Base-by-base conservation (phyloP, 1,139 yeast species). In the Pichia sp. region DNA sequence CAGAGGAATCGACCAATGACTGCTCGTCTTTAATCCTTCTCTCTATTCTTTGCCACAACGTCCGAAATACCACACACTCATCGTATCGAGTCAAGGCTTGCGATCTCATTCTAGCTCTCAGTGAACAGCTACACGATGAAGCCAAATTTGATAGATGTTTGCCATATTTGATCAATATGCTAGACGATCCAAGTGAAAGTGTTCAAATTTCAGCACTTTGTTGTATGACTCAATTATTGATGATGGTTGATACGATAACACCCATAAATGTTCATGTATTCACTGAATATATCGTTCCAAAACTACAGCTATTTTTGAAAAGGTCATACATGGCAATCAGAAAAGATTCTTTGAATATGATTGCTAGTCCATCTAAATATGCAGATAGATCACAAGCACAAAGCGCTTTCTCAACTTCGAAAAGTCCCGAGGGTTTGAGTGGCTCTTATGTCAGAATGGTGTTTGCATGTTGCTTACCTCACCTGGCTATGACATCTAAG, bases 141-240 rank as follows among this genome's bases (percentile, higher is more conserved):
- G 85, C 85, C 21, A 91, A 90, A 63, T 72, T 93, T 45, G 98
- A 93, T 65, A 71, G 97, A 45, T 82, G 93, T 31, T 66, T 93
- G 22, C 98, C 99, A 0, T 88, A 85, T 63, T 68, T 93, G 34
- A 78, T 87, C 36, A 65, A 76, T 8, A 70, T 82, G 54, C 65
- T 82, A 19, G 82, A 79, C 48, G 86, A 80, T 56, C 69, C 75
- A 0, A 73, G 76, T 34, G 74, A 74, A 1, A 75, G 76, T 50
- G 93, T 88, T 2, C 87, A 85, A 46, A 76, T 80, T 6, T 67
- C 74, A 16, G 83, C 89, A 0, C 60, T 87, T n/a, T 72, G 75
- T 50, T 68, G 80, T 1, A 64, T 83, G 28, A 77, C 87, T 0
- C 88, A 87, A 36, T 69, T 93, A 8, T 66, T 90, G 18, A 69